A percentile compares a stretch with the other conserved stretches of the same genome.
Evolutionary conservation across 1,284 basidiomycete species (phyloP).

Genomic region (Meira nashicola): DNA sequence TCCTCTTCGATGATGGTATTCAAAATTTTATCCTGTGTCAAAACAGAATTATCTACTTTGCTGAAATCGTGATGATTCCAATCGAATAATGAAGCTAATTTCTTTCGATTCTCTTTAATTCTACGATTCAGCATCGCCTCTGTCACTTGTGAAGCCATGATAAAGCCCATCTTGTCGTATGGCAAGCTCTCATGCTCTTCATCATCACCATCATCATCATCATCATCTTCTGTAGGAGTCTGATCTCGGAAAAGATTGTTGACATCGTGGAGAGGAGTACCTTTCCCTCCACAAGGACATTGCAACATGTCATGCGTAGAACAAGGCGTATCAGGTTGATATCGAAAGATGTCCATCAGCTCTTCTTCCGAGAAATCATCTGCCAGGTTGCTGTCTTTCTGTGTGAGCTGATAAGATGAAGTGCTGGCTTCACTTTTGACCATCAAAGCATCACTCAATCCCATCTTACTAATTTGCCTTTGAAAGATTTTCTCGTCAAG

Average conservation of each 20-base stretch:
- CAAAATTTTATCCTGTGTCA: neutral
- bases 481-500: constrained; percentile 57
- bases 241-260: neutral
- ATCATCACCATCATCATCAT: constrained; percentile 18
- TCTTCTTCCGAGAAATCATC: constrained; percentile 44
- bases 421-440: constrained; percentile 27
- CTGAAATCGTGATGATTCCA: constrained; percentile 74
- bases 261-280: constrained; percentile 13
- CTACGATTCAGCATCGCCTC: neutral
- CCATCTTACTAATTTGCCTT: constrained; percentile 92
- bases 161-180: constrained; percentile 24
- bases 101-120: constrained; percentile 63
- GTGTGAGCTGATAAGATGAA: constrained; percentile 35
- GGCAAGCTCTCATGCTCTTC: constrained; percentile 19
- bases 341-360: constrained; percentile 74
- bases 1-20: neutral
- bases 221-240: constrained; percentile 7
- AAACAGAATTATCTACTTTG: neutral
- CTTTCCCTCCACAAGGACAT: constrained; percentile 45
- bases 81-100: constrained; percentile 73
- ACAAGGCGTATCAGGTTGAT: constrained; percentile 74
- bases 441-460: constrained; percentile 63
- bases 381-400: constrained; percentile 61
- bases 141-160: constrained; percentile 33
- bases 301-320: constrained; percentile 71